A percentile compares a stretch with the other conserved stretches of the same genome.
Evolutionary conservation across 805 yeast genomes (phyloP).

Genomic region (Candida insectalens): DNA sequence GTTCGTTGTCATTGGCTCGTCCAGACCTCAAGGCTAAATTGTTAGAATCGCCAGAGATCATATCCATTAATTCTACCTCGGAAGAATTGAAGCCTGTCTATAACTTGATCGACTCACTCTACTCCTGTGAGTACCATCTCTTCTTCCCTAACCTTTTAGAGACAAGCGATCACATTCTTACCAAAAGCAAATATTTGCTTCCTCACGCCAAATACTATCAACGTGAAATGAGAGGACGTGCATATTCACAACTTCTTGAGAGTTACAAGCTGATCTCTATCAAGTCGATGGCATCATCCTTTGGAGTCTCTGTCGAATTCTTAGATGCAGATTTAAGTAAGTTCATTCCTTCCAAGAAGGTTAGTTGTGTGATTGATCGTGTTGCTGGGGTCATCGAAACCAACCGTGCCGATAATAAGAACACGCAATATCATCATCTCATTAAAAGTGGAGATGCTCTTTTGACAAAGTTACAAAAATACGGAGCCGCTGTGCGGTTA

Average conservation of each 20-base stretch:
- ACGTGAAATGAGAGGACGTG: conserved; percentile 90
- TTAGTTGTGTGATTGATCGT: conserved; percentile 91
- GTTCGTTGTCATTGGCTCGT: conserved; percentile 73
- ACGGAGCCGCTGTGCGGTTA: conserved; percentile 93
- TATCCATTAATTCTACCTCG: conserved; percentile 67
- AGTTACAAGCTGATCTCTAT: conserved; percentile 85
- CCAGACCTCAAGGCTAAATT: conserved; percentile 75
- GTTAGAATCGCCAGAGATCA: conserved; percentile 88
- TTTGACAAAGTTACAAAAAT: conserved; percentile 89
- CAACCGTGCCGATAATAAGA: conserved; percentile 92
- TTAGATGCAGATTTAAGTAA: conserved; percentile 80
- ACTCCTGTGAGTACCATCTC: conserved; percentile 77
- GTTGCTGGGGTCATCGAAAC: conserved; percentile 94
- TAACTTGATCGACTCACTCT: conserved; percentile 74
- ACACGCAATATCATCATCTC: conserved; percentile 81
- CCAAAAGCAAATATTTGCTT: conserved; percentile 53
- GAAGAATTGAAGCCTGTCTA: conserved; percentile 71
- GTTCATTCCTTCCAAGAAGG: conserved; percentile 86
- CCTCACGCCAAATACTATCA: conserved; percentile 78
- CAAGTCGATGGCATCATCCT: conserved; percentile 88
- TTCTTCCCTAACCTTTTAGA: conserved; percentile 71
- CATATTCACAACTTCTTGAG: conserved; percentile 88
- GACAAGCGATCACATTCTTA: conserved; percentile 65
- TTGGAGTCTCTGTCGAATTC: conserved; percentile 82
- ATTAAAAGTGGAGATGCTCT: conserved; percentile 89